phyloP scores from a whole-genome alignment of 805 yeast genomes.

The Metschnikowia proteae region DNA sequence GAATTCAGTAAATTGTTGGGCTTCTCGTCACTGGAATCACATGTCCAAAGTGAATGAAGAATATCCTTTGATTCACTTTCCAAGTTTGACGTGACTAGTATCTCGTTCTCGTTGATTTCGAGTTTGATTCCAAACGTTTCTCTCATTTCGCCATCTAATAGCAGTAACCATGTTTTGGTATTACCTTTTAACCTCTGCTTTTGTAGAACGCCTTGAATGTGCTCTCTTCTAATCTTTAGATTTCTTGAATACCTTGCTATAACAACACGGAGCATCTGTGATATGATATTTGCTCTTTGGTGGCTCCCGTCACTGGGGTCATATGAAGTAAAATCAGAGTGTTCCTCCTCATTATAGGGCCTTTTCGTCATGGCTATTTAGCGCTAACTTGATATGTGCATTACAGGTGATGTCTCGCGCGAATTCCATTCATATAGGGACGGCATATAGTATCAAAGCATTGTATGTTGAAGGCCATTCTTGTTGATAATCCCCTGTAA shows the following conservation, averaged over 20 bases:
- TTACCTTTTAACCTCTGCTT: conserved; percentile 18
- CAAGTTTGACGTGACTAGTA: conserved; percentile 22
- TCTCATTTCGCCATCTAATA: conserved; percentile 18
- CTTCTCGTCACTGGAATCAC: background rate
- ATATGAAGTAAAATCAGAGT: background rate
- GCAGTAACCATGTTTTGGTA: conserved; percentile 20
- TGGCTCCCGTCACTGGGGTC: background rate
- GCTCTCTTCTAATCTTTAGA: conserved; percentile 14
- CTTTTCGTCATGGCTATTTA: background rate
- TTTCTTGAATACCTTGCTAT: conserved; percentile 12
- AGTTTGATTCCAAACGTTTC: conserved; percentile 28
- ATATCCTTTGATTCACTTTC: conserved; percentile 18
- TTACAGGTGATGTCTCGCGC: background rate
- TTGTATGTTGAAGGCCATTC: background rate
- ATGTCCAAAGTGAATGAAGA: conserved; percentile 26
- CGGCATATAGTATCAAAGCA: background rate
- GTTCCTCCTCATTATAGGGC: background rate
- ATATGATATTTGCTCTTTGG: background rate
- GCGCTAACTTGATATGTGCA: background rate
- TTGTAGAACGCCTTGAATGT: conserved; percentile 11
- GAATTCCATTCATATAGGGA: background rate
- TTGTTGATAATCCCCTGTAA: background rate
- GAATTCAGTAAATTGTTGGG: conserved; percentile 2
- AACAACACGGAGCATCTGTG: conserved; percentile 12
- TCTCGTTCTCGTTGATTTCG: conserved; percentile 15